Percentiles rank a stretch among this genome's conserved stretches.
phyloP scores from a whole-genome alignment of 306 rosid species.

The cucumber (Cucumis sativus) region Cucumber_9930_V3 NC_026660.2:11194501-11195000 shows the following conservation, averaged over 20 bases:
- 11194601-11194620: neutral
- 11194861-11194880: neutral
- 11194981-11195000: neutral
- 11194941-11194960: neutral
- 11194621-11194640: neutral
- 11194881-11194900: neutral
- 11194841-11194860: neutral
- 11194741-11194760: neutral
- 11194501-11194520: neutral
- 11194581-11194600: neutral
- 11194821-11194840: constrained; percentile 6
- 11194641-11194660: neutral
- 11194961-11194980: neutral
- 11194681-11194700: no score
- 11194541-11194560: neutral
- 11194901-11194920: neutral
- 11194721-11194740: constrained; percentile 3
- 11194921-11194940: neutral
- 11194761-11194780: neutral
- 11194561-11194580: neutral
- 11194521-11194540: neutral
- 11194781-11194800: no score
- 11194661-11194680: neutral
- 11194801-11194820: neutral
- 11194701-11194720: neutral